Conservation (phyloP, 2,329 filamentous ascomycete genomes). For the Penicillium sp. region DNA sequence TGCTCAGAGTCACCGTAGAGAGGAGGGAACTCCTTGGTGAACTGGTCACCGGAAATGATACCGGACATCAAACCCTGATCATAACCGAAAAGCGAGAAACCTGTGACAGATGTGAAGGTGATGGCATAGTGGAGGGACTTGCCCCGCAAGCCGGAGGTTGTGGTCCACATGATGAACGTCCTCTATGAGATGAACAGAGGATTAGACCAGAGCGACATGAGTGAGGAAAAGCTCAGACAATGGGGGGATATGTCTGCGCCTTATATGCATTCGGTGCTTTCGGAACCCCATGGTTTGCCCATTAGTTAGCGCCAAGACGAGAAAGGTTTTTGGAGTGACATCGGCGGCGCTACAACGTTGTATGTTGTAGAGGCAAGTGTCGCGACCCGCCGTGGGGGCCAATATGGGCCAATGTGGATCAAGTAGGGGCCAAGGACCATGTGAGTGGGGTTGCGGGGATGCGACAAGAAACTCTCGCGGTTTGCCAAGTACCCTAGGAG, state of each 20-base stretch:
- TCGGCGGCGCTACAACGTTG: constrained; percentile 7
- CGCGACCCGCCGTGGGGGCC: constrained; percentile 9
- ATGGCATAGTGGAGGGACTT: constrained; percentile 21
- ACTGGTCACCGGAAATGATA: constrained; percentile 29
- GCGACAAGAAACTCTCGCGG: neutral
- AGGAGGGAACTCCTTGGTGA: constrained; percentile 24
- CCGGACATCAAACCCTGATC: constrained; percentile 39
- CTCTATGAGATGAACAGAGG: constrained; percentile 3
- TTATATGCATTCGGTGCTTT: neutral
- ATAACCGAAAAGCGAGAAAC: constrained; percentile 53
- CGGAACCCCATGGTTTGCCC: neutral
- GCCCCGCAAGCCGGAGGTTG: constrained; percentile 30
- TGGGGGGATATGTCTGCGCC: neutral
- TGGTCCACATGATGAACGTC: constrained; percentile 31
- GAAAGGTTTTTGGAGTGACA: constrained; percentile 5
- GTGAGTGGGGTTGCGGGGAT: constrained; percentile 10
- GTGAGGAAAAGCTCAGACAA: constrained; percentile 1
- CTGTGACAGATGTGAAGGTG: constrained; percentile 39
- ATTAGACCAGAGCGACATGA: constrained; percentile 1
- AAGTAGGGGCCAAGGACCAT: neutral
- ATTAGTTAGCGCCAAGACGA: constrained; percentile 1
- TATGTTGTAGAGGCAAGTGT: constrained; percentile 5
- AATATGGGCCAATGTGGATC: neutral
- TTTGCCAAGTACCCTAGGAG: neutral
- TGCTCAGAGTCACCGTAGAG: constrained; percentile 20